Conservation (phyloP, 2,329 filamentous ascomycete genomes). For the Ascochyta rabiei region DNA sequence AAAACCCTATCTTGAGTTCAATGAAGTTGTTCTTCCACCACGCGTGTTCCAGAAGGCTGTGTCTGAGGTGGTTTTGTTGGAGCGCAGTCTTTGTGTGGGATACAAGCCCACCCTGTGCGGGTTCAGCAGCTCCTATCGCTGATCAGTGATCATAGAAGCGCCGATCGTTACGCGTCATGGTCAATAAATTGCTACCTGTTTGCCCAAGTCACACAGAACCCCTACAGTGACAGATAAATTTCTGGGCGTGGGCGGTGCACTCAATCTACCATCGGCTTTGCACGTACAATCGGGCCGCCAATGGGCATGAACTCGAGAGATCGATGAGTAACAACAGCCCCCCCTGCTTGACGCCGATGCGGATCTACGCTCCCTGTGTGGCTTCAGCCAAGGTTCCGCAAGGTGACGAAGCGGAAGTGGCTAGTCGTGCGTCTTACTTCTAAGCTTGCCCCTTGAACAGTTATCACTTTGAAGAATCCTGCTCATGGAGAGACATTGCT, state of each 20-base stretch:
- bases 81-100: not conserved
- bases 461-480: not conserved
- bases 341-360: constrained; percentile 15
- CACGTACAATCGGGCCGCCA: constrained; percentile 5
- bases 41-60: constrained; percentile 8
- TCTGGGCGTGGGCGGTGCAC: constrained; percentile 6
- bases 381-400: constrained; percentile 11
- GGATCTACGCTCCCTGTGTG: not conserved
- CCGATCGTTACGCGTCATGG: constrained; percentile 9
- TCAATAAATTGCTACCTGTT: constrained; percentile 13
- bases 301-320: not conserved
- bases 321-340: not conserved
- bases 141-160: constrained; percentile 6
- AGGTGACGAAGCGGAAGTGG: constrained; percentile 17
- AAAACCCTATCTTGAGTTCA: constrained; percentile 28
- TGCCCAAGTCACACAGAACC: constrained; percentile 3
- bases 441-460: not conserved
- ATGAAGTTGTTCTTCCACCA: constrained; percentile 1
- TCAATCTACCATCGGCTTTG: constrained; percentile 7
- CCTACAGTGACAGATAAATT: constrained; percentile 1
- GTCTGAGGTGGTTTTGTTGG: not conserved
- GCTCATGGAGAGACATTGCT: not conserved
- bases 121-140: constrained; percentile 1
- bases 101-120: not conserved
- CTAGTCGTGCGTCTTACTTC: constrained; percentile 1